These are phyloP conservation scores for Eleusine coracana DNA, from an alignment of 176 grass and related monocot genomes.

Conservation along the genomic window DNA sequence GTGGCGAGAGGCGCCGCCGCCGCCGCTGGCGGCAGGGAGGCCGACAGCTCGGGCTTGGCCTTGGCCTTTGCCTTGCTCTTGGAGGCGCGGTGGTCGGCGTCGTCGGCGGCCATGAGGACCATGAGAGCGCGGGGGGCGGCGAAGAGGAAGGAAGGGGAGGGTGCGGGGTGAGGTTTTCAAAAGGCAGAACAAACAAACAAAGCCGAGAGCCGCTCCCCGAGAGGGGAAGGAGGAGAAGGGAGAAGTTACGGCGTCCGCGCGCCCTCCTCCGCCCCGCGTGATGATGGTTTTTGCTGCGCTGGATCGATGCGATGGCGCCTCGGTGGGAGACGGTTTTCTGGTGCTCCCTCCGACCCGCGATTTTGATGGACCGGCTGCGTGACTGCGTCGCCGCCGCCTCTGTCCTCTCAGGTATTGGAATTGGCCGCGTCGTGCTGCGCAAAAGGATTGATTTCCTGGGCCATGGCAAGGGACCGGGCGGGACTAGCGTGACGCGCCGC, in stretches of 20 bases:
- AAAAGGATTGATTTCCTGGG: too few species aligned
- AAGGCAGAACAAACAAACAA: neutral
- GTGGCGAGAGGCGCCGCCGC: neutral
- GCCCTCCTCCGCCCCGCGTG: neutral
- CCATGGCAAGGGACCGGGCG: too few species aligned
- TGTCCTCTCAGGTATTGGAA: too few species aligned
- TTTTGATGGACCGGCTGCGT: constrained; percentile 15
- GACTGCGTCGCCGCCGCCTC: constrained; percentile 15
- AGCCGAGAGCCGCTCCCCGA: neutral
- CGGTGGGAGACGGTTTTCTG: neutral
- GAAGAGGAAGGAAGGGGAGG: neutral
- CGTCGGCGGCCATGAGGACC: constrained; percentile 46
- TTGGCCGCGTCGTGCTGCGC: too few species aligned
- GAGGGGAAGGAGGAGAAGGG: neutral
- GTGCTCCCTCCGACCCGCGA: neutral
- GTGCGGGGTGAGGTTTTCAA: constrained; percentile 34
- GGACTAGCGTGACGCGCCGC: too few species aligned
- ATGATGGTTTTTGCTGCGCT: neutral
- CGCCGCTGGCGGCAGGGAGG: neutral
- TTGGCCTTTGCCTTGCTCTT: neutral
- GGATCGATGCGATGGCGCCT: neutral
- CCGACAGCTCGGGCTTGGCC: neutral
- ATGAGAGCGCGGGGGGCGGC: constrained; percentile 5
- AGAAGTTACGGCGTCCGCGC: neutral
- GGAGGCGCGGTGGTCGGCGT: neutral